phyloP scores from a whole-genome alignment of 441 rosid genomes.

The Heliophila coronopifolia region DNA sequence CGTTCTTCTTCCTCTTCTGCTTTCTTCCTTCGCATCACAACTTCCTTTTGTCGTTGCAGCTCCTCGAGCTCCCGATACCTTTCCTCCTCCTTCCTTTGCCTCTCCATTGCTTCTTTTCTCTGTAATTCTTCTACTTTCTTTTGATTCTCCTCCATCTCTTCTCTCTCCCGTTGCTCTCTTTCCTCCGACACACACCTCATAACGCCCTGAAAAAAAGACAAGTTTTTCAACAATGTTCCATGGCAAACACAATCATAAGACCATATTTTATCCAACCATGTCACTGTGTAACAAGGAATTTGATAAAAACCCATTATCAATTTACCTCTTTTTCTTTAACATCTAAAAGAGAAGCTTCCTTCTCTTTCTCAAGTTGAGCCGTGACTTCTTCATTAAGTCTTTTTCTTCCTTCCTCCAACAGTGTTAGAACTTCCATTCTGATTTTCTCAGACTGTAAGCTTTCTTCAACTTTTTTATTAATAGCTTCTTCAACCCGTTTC shows the following conservation, averaged over 20 bases:
- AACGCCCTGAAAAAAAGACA: slow-evolving; percentile 21
- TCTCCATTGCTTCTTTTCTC: slow-evolving; percentile 78
- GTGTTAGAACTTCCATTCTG: slow-evolving; percentile 54
- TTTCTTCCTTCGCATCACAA: slow-evolving; percentile 69
- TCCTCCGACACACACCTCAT: slow-evolving; percentile 49
- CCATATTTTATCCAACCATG: neutral
- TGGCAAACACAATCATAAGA: neutral
- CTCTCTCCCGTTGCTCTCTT: slow-evolving; percentile 56
- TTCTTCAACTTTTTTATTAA: slow-evolving; percentile 68
- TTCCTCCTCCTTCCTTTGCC: slow-evolving; percentile 74
- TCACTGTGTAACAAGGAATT: neutral
- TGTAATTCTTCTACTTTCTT: slow-evolving; percentile 81
- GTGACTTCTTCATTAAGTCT: slow-evolving; percentile 65
- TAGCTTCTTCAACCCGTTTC: slow-evolving; percentile 77
- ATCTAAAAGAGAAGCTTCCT: slow-evolving; percentile 55
- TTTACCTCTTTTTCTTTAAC: slow-evolving; percentile 76
- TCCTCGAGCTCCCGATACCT: slow-evolving; percentile 73
- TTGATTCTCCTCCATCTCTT: slow-evolving; percentile 68
- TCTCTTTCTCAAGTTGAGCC: slow-evolving; percentile 77
- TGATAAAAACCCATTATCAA: neutral
- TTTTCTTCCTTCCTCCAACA: slow-evolving; percentile 70
- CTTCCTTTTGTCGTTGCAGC: slow-evolving; percentile 78
- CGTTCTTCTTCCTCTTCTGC: slow-evolving; percentile 93
- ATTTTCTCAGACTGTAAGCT: slow-evolving; percentile 69
- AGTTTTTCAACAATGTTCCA: slow-evolving; percentile 5